A percentile compares a stretch with the other conserved stretches of the same genome.
Conservation (phyloP, 148 eudicot genomes). For the Vaccinium myrtillus region DNA sequence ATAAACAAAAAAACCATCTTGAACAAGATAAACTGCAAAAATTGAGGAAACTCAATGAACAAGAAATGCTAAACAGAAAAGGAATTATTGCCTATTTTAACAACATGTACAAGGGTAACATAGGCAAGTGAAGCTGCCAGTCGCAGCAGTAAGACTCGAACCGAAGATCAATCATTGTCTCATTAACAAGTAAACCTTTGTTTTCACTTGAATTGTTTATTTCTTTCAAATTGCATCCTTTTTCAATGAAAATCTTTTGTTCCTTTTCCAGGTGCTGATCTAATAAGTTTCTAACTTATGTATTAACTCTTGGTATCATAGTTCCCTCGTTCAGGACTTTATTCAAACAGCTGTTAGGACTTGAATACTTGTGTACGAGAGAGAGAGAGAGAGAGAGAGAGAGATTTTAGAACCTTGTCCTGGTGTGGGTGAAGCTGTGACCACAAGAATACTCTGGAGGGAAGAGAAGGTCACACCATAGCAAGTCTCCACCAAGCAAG, state of each 20-base stretch:
- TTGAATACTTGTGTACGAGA: background rate
- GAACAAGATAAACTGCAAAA: background rate
- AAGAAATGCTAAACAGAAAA: no score
- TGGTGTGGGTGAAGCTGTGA: slow-evolving; percentile 33
- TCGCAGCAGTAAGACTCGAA: no score
- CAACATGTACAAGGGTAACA: no score
- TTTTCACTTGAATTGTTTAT: background rate
- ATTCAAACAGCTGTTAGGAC: background rate
- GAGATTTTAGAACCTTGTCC: slow-evolving; percentile 41
- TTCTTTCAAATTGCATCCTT: background rate
- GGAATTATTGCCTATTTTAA: no score
- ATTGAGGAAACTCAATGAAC: background rate
- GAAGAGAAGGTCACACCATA: slow-evolving; percentile 47
- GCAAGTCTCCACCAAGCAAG: slow-evolving; percentile 26
- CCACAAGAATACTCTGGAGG: slow-evolving; percentile 39
- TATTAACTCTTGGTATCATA: background rate
- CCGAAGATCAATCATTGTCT: no score
- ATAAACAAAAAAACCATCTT: background rate
- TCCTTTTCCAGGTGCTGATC: background rate
- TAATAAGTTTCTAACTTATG: background rate
- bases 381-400: background rate
- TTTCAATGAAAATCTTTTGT: background rate
- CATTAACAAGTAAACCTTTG: background rate
- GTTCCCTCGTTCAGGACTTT: background rate
- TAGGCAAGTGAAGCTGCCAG: no score